Conservation (phyloP, 1,284 basidiomycete species). For the Fomitiporia mediterranea region DNA sequence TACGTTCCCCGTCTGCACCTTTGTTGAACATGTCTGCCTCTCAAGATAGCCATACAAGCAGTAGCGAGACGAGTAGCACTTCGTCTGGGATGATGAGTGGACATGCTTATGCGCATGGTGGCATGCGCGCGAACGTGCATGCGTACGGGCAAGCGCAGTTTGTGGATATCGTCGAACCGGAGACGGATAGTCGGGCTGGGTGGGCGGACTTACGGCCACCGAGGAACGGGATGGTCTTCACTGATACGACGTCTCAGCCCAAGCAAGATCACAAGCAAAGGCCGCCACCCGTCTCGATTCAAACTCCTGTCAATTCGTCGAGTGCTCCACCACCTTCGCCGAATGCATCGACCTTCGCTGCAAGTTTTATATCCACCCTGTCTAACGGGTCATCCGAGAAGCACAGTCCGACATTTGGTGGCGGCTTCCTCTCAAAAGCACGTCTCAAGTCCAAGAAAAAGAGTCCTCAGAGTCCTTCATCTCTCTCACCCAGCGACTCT, state of each 20-base stretch:
- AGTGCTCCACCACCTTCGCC: not conserved
- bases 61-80: not conserved
- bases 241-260: not conserved
- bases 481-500: not conserved
- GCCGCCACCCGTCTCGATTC: not conserved
- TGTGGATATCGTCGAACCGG: not conserved
- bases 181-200: not conserved
- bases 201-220: not conserved
- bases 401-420: not conserved
- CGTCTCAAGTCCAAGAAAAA: constrained; percentile 4
- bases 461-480: not conserved
- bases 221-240: not conserved
- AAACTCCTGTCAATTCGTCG: not conserved
- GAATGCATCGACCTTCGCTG: not conserved
- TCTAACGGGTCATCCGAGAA: not conserved
- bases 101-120: not conserved
- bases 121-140: not conserved
- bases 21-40: not conserved
- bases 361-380: not conserved
- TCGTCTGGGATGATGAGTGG: not conserved
- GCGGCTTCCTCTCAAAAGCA: constrained; percentile 5
- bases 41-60: not conserved
- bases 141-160: not conserved
- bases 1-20: not conserved
- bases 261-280: not conserved